These are phyloP conservation scores for Penicillium atrosanguineum DNA, from an alignment of 495 filamentous ascomycete genomes.

Conservation along the genomic window DNA sequence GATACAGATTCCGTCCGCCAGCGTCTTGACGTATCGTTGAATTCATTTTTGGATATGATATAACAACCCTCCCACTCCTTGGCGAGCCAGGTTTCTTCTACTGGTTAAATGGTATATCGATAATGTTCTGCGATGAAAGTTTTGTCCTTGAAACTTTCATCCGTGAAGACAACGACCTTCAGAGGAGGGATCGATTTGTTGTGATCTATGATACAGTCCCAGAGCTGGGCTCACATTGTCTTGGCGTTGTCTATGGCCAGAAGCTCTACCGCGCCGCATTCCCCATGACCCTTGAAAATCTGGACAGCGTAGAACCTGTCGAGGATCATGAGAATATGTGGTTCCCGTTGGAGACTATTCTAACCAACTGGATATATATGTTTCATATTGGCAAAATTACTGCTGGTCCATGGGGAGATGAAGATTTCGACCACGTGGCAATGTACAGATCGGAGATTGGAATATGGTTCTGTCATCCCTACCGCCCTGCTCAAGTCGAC, in stretches of 20 bases:
- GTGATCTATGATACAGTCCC: slow-evolving; percentile 11
- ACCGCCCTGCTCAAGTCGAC: slow-evolving; percentile 16
- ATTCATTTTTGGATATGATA: slow-evolving; percentile 24
- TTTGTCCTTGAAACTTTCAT: too few species aligned
- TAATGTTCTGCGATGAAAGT: slow-evolving; percentile 10
- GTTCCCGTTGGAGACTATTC: slow-evolving; percentile 38
- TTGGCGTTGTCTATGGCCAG: slow-evolving; percentile 24
- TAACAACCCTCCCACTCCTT: too few species aligned
- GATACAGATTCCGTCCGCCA: slow-evolving; percentile 11
- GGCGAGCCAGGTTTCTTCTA: slow-evolving; percentile 22
- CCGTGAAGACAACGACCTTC: slow-evolving; percentile 14
- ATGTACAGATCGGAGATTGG: slow-evolving; percentile 5
- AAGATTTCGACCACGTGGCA: not conserved
- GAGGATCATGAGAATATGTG: slow-evolving; percentile 28
- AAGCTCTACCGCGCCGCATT: slow-evolving; percentile 12
- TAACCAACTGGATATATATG: slow-evolving; percentile 37
- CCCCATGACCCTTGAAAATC: slow-evolving; percentile 9
- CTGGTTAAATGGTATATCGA: slow-evolving; percentile 14
- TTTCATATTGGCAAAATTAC: slow-evolving; percentile 26
- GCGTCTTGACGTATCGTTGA: slow-evolving; percentile 24
- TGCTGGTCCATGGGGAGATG: slow-evolving; percentile 2
- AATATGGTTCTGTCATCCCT: slow-evolving; percentile 17
- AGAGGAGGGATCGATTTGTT: slow-evolving; percentile 19
- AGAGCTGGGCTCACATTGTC: slow-evolving; percentile 10
- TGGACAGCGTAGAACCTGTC: slow-evolving; percentile 13